These are phyloP conservation scores for Pseudocercospora musae DNA, from an alignment of 2,329 filamentous ascomycete species.

Conservation along the genomic window DNA sequence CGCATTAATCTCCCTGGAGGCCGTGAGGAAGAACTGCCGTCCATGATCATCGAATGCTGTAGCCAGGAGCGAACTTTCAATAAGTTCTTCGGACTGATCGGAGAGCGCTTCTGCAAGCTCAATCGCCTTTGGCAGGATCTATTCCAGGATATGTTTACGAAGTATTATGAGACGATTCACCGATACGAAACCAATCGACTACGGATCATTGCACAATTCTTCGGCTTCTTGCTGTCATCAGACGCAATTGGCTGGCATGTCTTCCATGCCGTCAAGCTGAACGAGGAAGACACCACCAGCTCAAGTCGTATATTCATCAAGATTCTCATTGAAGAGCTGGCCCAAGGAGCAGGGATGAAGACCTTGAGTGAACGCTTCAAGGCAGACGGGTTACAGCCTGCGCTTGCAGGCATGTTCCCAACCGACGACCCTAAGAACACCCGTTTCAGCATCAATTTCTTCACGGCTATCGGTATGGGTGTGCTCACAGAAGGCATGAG, in stretches of 20 bases:
- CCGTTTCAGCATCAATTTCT: conserved; percentile 98
- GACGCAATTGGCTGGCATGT: conserved; percentile 93
- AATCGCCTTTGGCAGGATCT: conserved; percentile 92
- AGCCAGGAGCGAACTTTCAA: conserved; percentile 96
- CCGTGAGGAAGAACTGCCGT: conserved; percentile 83
- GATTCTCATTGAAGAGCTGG: conserved; percentile 90
- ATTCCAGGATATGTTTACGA: conserved; percentile 83
- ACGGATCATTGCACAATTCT: conserved; percentile 92
- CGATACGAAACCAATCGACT: conserved; percentile 94
- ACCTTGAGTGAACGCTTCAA: conserved; percentile 72
- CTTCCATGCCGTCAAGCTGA: conserved; percentile 78
- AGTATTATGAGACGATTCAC: conserved; percentile 97
- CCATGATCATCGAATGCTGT: conserved; percentile 96
- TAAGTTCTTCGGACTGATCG: conserved; percentile 94
- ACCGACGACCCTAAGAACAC: conserved; percentile 84
- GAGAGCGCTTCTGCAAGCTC: conserved; percentile 91
- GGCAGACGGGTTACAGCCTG: conserved; percentile 74
- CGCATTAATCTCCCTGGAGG: conserved; percentile 78
- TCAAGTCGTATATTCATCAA: conserved; percentile 98
- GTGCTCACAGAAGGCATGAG: conserved; percentile 92
- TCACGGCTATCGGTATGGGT: conserved; percentile 96
- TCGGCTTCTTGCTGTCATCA: conserved; percentile 82
- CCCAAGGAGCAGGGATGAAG: conserved; percentile 79
- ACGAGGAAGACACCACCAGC: conserved; percentile 94
- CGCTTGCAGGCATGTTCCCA: conserved; percentile 83